A percentile compares a stretch with the other conserved stretches of the same genome.
These are phyloP conservation scores for Beauveria asiatica DNA, from an alignment of 2,329 filamentous ascomycete species.

Conservation along the genomic window DNA sequence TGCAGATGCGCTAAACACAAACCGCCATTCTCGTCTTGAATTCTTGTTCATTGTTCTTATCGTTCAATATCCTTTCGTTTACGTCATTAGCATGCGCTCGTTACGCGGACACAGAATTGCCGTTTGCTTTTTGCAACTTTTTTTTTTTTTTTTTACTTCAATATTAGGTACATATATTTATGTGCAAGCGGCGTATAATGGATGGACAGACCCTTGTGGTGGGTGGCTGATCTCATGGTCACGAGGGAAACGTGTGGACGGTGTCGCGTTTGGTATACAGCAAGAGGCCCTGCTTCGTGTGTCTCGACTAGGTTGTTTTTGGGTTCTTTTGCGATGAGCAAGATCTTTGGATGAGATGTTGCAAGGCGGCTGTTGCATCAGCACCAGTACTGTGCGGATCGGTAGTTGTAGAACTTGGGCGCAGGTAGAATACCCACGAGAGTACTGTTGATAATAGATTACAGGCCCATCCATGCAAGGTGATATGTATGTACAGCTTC, in stretches of 20 bases:
- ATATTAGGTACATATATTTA: background rate
- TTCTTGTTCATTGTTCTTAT: background rate
- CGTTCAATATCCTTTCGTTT: background rate
- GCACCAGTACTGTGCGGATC: background rate
- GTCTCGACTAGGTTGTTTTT: background rate
- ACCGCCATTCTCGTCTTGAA: background rate
- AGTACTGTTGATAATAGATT: slow-evolving; percentile 1
- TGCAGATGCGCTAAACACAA: slow-evolving; percentile 40
- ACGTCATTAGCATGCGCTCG: slow-evolving; percentile 7
- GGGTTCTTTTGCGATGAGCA: background rate
- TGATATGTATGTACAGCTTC: background rate
- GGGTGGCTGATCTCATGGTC: background rate
- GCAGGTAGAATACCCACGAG: slow-evolving; percentile 8
- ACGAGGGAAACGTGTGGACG: background rate
- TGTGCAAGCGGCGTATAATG: background rate
- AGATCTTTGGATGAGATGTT: slow-evolving; percentile 1
- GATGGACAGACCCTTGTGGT: background rate
- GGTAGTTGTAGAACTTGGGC: background rate
- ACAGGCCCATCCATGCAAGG: slow-evolving; percentile 1
- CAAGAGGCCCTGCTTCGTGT: background rate
- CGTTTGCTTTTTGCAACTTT: background rate
- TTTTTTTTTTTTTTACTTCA: background rate
- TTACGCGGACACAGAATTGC: slow-evolving; percentile 4
- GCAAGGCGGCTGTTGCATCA: background rate
- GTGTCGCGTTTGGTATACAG: background rate